Evolutionary conservation across 176 grass and related monocot species (phyloP).

Genomic region (Lolium rigidum): DNA sequence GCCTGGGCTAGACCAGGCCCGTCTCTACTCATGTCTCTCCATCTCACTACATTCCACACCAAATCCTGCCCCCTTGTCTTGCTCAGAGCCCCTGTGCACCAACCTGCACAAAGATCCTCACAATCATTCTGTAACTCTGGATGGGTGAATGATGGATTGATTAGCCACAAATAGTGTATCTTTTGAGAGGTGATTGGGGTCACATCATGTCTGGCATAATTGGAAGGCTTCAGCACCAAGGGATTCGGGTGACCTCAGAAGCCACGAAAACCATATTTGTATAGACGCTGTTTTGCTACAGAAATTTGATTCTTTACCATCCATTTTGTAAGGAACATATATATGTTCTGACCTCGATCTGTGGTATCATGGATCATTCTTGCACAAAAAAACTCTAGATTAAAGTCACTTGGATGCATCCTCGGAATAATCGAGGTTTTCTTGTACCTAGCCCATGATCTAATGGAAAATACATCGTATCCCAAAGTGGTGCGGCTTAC

Average conservation of each 20-base stretch:
- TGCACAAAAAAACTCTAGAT: no score
- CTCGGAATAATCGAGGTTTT: background rate
- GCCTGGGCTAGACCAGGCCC: constrained; percentile 38
- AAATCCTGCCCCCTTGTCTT: constrained; percentile 49
- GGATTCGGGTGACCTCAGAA: constrained; percentile 49
- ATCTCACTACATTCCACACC: constrained; percentile 58
- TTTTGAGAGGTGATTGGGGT: constrained; percentile 50
- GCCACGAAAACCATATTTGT: background rate
- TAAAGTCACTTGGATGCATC: background rate
- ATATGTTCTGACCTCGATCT: background rate
- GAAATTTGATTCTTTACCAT: constrained; percentile 5
- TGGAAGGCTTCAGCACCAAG: constrained; percentile 31
- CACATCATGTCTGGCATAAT: constrained; percentile 51
- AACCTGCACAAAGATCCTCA: constrained; percentile 34
- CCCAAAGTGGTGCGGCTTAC: background rate
- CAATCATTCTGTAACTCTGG: constrained; percentile 11
- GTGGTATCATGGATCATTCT: background rate
- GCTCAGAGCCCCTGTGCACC: constrained; percentile 21
- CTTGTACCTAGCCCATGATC: background rate
- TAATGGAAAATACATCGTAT: no score
- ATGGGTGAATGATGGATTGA: constrained; percentile 16
- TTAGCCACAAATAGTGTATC: constrained; percentile 14
- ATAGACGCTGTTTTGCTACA: constrained; percentile 19
- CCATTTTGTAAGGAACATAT: constrained; percentile 1
- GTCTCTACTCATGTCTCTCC: constrained; percentile 57